Conservation (phyloP, 2,329 filamentous ascomycete species). For the Botryotinia narcissicola region DNA sequence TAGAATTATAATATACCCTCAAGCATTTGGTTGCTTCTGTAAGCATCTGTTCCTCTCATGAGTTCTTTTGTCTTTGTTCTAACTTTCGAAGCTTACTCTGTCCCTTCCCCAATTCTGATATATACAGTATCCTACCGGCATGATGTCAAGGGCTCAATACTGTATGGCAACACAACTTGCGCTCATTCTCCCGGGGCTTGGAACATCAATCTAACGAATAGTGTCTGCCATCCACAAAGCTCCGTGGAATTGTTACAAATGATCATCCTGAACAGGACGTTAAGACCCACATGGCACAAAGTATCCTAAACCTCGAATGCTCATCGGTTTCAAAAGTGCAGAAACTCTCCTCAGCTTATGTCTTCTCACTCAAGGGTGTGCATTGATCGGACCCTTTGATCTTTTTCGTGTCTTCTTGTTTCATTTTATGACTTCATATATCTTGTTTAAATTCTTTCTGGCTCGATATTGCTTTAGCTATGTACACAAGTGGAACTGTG, state of each 20-base stretch:
- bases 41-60: neutral
- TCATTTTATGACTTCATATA: neutral
- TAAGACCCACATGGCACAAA: neutral
- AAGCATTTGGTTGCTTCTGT: slow-evolving; percentile 21
- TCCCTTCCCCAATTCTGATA: neutral
- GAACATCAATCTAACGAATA: neutral
- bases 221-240: neutral
- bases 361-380: neutral
- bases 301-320: neutral
- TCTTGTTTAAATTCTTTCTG: neutral
- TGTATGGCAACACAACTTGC: neutral
- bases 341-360: neutral
- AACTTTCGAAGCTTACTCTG: neutral
- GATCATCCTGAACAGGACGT: neutral
- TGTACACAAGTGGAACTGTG: neutral
- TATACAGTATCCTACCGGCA: neutral
- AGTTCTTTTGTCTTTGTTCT: neutral
- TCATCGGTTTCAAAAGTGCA: neutral
- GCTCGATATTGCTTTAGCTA: no score
- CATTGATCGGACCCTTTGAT: neutral
- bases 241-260: neutral
- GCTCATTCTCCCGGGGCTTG: neutral
- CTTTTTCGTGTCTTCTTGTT: neutral
- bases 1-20: slow-evolving; percentile 21
- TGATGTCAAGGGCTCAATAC: neutral